phyloP scores from a whole-genome alignment of 2,329 filamentous ascomycete genomes.

The Penicillium janthinellum region DNA sequence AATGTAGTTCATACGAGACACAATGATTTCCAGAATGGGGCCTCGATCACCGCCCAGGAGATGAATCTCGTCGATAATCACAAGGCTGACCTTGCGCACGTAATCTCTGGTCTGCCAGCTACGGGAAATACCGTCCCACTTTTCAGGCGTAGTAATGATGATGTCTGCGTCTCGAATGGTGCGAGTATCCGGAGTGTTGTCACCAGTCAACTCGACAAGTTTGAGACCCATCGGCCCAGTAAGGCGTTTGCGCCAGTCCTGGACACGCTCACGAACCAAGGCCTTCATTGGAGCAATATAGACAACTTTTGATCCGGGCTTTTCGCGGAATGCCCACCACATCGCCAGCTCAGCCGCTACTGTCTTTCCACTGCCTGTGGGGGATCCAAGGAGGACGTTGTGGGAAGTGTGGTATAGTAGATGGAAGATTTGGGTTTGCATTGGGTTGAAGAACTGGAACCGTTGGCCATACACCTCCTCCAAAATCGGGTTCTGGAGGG shows the following conservation, averaged over 20 bases:
- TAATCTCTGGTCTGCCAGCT: constrained; percentile 98
- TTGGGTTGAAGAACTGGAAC: constrained; percentile 97
- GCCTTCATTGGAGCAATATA: constrained; percentile 99
- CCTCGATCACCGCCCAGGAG: constrained; percentile 94
- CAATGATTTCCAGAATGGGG: constrained; percentile 97
- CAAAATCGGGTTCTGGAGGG: constrained; percentile 80
- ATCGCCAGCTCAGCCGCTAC: constrained; percentile 94
- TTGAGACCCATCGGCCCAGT: constrained; percentile 82
- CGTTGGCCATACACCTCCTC: constrained; percentile 86
- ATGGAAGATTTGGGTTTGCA: constrained; percentile 99
- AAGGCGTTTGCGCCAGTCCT: constrained; percentile 87
- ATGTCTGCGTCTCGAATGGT: constrained; percentile 96
- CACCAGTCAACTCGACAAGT: constrained; percentile 92
- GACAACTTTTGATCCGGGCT: constrained; percentile 93
- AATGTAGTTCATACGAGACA: constrained; percentile 94
- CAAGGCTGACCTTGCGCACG: constrained; percentile 88
- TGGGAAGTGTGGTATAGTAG: constrained; percentile 88
- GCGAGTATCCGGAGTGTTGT: constrained; percentile 95
- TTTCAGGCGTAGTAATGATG: constrained; percentile 98
- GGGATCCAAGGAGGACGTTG: constrained; percentile 92
- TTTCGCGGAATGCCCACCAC: constrained; percentile 99
- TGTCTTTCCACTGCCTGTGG: constrained; percentile 96
- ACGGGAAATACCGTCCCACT: constrained; percentile 99
- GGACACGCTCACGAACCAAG: constrained; percentile 90
- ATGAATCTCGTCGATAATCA: constrained; percentile 99